A percentile compares a stretch with the other conserved stretches of the same genome.
Evolutionary conservation across 2,329 filamentous ascomycete species (phyloP).

Genomic region (Metarhizium guizhouense): DNA sequence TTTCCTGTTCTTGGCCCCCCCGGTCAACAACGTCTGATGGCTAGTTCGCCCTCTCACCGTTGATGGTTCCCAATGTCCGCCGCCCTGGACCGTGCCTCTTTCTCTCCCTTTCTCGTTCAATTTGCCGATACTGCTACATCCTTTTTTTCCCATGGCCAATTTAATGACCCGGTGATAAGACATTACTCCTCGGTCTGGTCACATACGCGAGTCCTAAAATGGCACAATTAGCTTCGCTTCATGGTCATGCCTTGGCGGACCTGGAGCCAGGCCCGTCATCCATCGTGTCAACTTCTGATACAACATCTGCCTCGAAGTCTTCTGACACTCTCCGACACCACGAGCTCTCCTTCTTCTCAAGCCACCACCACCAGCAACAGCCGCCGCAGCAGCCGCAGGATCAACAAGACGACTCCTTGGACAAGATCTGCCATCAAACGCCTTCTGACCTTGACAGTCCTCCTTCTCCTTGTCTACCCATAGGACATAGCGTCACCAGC

Average conservation of each 20-base stretch:
- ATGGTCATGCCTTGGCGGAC: background rate
- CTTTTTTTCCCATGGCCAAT: constrained; percentile 9
- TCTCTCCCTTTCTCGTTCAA: constrained; percentile 2
- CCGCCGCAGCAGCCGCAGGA: constrained; percentile 1
- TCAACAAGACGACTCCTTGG: constrained; percentile 15
- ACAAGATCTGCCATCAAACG: background rate
- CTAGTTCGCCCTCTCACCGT: constrained; percentile 2
- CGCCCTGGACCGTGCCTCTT: background rate
- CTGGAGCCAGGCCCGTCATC: constrained; percentile 4
- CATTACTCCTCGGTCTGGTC: constrained; percentile 9
- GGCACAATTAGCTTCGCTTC: constrained; percentile 12
- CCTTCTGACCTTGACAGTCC: constrained; percentile 5
- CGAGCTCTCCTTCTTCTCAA: background rate
- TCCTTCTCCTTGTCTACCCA: constrained; percentile 1
- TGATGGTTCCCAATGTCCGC: constrained; percentile 2
- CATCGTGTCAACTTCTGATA: constrained; percentile 22
- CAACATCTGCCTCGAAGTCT: constrained; percentile 24
- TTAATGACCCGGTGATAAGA: constrained; percentile 11
- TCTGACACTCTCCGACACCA: constrained; percentile 18
- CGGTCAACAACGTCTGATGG: background rate
- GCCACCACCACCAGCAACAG: constrained; percentile 6
- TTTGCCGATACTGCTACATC: constrained; percentile 7
- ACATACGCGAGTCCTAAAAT: constrained; percentile 12
- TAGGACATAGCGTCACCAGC: constrained; percentile 1
- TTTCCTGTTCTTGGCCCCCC: background rate